These are phyloP conservation scores for Acanthamoeba quina DNA, from an alignment of 208 protist species.

Conservation along the genomic window DNA sequence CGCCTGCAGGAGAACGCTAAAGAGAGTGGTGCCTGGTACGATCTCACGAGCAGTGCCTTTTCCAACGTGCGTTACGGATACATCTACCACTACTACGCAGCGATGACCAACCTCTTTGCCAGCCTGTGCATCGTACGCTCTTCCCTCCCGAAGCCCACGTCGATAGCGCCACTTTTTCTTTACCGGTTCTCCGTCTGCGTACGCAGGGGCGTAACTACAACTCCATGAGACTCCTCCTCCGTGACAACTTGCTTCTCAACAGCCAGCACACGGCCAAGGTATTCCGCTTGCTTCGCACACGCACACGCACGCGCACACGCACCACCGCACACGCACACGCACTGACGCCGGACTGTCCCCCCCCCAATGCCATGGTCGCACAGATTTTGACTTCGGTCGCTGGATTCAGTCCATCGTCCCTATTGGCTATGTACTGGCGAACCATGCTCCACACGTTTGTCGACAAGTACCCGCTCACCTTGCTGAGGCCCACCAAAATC, in stretches of 20 bases:
- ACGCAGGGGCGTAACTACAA: constrained; percentile 68
- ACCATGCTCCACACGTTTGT: constrained; percentile 66
- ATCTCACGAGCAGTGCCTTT: constrained; percentile 9
- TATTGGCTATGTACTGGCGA: constrained; percentile 47
- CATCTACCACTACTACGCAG: constrained; percentile 68
- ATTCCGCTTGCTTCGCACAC: neutral
- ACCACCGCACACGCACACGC: neutral
- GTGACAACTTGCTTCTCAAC: constrained; percentile 17
- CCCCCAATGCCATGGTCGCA: neutral
- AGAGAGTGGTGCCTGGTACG: neutral
- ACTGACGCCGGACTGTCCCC: neutral
- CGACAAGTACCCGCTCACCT: constrained; percentile 66
- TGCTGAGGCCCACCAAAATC: constrained; percentile 4
- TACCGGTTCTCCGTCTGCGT: neutral
- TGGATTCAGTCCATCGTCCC: neutral
- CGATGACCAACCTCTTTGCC: constrained; percentile 64
- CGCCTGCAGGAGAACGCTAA: neutral
- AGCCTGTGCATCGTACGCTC: constrained; percentile 37
- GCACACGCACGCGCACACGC: too few relatives aligned
- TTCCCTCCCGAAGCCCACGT: too few relatives aligned
- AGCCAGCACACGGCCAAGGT: constrained; percentile 30
- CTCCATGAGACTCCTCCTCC: constrained; percentile 22
- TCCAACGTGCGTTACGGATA: neutral
- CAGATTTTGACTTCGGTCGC: neutral
- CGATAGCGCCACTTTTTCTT: too few relatives aligned